These are phyloP conservation scores for Stephania cephalantha DNA, from an alignment of 164 flowering plant genomes.

Conservation along the genomic window DNA sequence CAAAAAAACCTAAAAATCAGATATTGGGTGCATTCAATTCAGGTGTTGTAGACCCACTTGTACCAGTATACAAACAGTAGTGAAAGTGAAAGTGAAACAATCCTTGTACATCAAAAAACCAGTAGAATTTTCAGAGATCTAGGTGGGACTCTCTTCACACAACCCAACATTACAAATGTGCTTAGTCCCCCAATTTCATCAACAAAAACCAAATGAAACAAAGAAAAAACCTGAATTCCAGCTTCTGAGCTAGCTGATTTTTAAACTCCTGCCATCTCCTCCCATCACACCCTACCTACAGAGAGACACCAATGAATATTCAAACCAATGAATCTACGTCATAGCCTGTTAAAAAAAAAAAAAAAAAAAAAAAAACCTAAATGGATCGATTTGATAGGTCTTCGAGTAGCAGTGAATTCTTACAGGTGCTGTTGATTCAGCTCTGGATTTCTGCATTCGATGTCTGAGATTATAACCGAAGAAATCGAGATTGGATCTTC, in stretches of 20 bases:
- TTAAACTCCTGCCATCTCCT: background rate
- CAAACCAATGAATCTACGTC: background rate
- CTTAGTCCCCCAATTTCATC: background rate
- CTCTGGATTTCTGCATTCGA: background rate
- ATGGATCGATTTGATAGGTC: background rate
- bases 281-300: background rate
- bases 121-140: background rate
- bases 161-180: background rate
- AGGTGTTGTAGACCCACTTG: background rate
- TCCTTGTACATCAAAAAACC: background rate
- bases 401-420: background rate
- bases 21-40: background rate
- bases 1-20: no score
- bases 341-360: background rate
- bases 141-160: background rate
- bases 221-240: conserved; percentile 12
- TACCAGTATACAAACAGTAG: background rate
- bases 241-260: conserved; percentile 10
- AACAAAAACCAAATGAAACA: background rate
- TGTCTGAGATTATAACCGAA: no score
- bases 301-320: background rate
- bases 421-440: background rate
- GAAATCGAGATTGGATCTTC: background rate
- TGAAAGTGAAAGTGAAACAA: background rate
- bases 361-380: background rate